Evolutionary conservation across 169 alveolate genomes (phyloP), one percentile per base, ranked within the genome.

Genomic region (Theileria parva): DNA sequence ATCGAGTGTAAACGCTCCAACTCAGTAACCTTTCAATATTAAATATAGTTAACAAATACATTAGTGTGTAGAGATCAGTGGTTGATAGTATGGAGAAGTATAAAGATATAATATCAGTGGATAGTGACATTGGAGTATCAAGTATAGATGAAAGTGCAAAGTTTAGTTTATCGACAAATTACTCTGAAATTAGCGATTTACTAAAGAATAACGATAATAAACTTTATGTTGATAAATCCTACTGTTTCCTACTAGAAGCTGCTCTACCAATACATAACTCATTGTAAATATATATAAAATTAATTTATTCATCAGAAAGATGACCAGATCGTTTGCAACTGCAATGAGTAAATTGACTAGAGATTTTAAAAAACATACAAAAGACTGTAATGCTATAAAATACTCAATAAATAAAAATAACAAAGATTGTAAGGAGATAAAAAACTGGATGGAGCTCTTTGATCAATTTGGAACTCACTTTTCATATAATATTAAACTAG

Each of bases 401-500:
- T 85, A 55, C 60, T 68, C 91, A 61, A 84, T 68, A 67, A 69
- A 80, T 60, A 67, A 69, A 9, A 74, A 84, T 12, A 65, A 57
- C 64, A 61, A 51, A 32, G 86, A 77, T 25, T 84, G 90, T 51
- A 25, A 25, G 63, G 59, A 70, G 55, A 66, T 84, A 30, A 67
- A 37, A 15, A 80, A 81, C 13, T 84, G 90, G 90, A 77, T 84
- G 81, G 76, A 84, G 2, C 80, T 84, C 28, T 84, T 84, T 67
- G 83, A 84, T 19, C 39, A 50, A 37, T 84, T 84, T 57, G 90
- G 90, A 34, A 84, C 90, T 15, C 90, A 84, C 34, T 68, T 84
- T 39, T 25, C 90, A 13, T 77, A 75, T 68, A 75, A 77, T 28
- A 66, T 84, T 13, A 77, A 77, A 32, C 59, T 84, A 68, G 90